A percentile compares a stretch with the other conserved stretches of the same genome.
phyloP scores from a whole-genome alignment of 768 basidiomycete genomes.

The Mycena metata region DNA sequence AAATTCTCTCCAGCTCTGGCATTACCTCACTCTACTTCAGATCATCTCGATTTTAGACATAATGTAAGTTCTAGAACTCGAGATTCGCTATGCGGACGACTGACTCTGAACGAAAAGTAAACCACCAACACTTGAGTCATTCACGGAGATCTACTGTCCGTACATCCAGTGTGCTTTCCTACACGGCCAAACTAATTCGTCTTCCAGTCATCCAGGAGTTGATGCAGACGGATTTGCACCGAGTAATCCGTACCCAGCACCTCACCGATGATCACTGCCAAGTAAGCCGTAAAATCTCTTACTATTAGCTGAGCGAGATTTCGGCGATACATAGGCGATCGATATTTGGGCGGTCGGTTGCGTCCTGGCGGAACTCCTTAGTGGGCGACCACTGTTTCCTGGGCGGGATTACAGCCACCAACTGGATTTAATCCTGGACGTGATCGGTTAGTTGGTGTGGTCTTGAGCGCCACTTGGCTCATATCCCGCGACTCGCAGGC shows the following conservation, averaged over 20 bases:
- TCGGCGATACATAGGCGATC: conserved; percentile 67
- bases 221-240: conserved; percentile 95
- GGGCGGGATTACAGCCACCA: conserved; percentile 98
- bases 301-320: too few species aligned
- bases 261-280: conserved; percentile 96
- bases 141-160: conserved; percentile 91
- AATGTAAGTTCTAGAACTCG: conserved; percentile 51
- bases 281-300: too few species aligned
- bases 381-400: conserved; percentile 93
- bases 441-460: too few species aligned
- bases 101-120: conserved; percentile 52
- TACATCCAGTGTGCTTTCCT: too few species aligned
- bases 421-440: conserved; percentile 91
- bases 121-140: conserved; percentile 78
- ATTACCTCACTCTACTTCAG: conserved; percentile 52
- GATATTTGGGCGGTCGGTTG: conserved; percentile 92
- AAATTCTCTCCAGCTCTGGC: conserved; percentile 3
- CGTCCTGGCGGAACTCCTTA: conserved; percentile 91
- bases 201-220: conserved; percentile 79
- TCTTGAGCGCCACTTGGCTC: too few species aligned
- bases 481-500: too few species aligned
- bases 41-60: conserved; percentile 96
- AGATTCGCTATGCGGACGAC: background rate
- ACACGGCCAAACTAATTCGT: too few species aligned
- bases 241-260: conserved; percentile 95